Conservation (phyloP, 495 filamentous ascomycete species). For the Xylaria flabelliformis region DNA sequence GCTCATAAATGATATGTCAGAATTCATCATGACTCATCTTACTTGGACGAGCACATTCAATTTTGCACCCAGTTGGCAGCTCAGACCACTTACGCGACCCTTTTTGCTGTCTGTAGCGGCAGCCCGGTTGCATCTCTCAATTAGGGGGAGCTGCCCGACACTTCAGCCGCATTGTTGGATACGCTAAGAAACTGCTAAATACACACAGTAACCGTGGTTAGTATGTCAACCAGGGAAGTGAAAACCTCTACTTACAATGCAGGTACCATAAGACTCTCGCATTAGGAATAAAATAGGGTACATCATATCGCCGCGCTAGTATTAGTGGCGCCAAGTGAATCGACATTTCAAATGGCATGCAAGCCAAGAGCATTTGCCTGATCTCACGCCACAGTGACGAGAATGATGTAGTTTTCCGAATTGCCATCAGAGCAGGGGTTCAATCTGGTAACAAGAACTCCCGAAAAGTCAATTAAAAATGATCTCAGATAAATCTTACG, state of each 20-base stretch:
- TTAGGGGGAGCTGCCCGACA: not conserved
- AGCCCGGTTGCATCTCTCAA: not conserved
- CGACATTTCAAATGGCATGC: constrained; percentile 21
- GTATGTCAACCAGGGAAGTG: not conserved
- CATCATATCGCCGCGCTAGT: not conserved
- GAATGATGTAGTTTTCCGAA: not conserved
- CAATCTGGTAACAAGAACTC: not conserved
- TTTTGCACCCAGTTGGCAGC: not conserved
- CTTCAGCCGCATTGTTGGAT: constrained; percentile 6
- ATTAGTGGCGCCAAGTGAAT: constrained; percentile 4
- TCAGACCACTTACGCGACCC: not conserved
- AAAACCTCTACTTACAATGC: not conserved
- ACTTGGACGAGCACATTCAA: not conserved
- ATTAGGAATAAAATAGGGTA: not conserved
- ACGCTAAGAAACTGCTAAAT: not conserved
- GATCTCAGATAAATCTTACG: not conserved
- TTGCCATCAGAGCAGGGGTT: not conserved
- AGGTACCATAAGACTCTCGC: not conserved
- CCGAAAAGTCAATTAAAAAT: not conserved
- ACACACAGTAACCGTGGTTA: too few species aligned
- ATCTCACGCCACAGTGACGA: not conserved
- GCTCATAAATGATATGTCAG: not conserved
- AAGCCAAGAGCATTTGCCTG: not conserved
- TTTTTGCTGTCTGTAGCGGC: not conserved
- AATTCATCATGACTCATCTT: not conserved